These are phyloP conservation scores for Persicaria maculosa DNA, from an alignment of 148 eudicot species.

Conservation along the genomic window DNA sequence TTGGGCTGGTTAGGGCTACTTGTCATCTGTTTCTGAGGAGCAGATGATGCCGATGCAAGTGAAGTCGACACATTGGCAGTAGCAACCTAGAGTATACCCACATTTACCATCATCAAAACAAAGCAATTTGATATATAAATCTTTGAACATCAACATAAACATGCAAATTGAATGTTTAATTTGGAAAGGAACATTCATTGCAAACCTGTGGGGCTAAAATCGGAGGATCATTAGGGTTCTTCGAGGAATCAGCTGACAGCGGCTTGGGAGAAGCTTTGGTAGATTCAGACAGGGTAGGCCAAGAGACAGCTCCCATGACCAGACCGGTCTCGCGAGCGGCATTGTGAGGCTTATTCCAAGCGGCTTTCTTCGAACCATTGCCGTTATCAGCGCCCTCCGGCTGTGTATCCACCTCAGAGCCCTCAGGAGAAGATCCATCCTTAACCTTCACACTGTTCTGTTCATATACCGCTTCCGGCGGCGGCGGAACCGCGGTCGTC, in stretches of 20 bases:
- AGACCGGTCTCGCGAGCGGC: conserved; percentile 40
- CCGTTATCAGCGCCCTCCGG: conserved; percentile 24
- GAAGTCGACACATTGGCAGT: conserved; percentile 25
- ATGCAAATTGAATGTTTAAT: conserved; percentile 17
- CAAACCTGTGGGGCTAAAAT: conserved; percentile 12
- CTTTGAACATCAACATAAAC: neutral
- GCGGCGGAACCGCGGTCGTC: neutral
- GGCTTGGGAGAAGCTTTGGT: conserved; percentile 52
- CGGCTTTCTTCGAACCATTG: conserved; percentile 48
- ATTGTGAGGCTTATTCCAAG: conserved; percentile 41
- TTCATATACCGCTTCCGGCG: neutral
- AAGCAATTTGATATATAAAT: neutral
- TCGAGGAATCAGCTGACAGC: conserved; percentile 38
- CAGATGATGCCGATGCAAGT: conserved; percentile 7
- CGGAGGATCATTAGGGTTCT: conserved; percentile 34
- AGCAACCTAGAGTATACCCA: conserved; percentile 32
- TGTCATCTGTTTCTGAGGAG: conserved; percentile 31
- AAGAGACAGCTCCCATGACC: conserved; percentile 58
- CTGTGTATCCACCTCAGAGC: conserved; percentile 18
- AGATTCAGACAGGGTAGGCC: conserved; percentile 79
- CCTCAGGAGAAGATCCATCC: conserved; percentile 9
- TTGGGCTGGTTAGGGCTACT: conserved; percentile 35
- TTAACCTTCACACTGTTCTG: neutral
- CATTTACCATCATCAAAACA: neutral
- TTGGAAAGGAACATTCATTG: neutral